These are phyloP conservation scores for Rhizopus stolonifer DNA, from an alignment of 371 early-diverging fungal species.

Conservation along the genomic window DNA sequence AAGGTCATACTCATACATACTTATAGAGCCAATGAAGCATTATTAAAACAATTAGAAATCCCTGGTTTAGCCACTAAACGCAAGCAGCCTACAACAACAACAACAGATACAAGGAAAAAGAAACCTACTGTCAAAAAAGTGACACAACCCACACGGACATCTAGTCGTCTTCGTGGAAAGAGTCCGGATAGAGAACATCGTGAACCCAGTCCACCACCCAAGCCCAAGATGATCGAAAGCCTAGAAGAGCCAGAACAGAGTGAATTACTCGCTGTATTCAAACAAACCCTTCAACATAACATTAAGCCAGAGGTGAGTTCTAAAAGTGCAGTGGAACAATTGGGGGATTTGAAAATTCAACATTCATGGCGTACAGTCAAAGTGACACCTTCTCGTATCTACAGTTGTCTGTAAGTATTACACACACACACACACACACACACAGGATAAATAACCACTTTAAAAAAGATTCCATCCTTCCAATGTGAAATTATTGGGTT, in stretches of 20 bases:
- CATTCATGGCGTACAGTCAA: slow-evolving; percentile 58
- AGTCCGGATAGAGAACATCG: slow-evolving; percentile 8
- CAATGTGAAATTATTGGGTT: slow-evolving; percentile 53
- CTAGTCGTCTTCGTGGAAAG: slow-evolving; percentile 46
- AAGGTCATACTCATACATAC: neutral
- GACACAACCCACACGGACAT: slow-evolving; percentile 29
- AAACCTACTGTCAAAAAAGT: slow-evolving; percentile 23
- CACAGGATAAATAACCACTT: neutral
- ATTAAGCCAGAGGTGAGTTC: slow-evolving; percentile 12
- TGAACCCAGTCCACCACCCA: neutral
- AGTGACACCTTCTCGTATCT: slow-evolving; percentile 60
- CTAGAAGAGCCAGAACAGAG: slow-evolving; percentile 28
- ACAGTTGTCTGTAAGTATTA: slow-evolving; percentile 30
- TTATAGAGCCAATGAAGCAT: slow-evolving; percentile 37
- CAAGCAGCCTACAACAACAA: neutral
- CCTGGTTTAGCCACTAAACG: slow-evolving; percentile 10
- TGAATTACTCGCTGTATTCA: slow-evolving; percentile 23
- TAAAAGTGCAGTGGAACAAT: slow-evolving; percentile 2
- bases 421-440: neutral
- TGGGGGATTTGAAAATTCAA: slow-evolving; percentile 31
- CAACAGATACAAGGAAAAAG: slow-evolving; percentile 12
- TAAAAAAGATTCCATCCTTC: slow-evolving; percentile 64
- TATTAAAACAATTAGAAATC: slow-evolving; percentile 34
- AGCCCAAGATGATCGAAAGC: slow-evolving; percentile 22
- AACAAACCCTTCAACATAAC: slow-evolving; percentile 22